Evolutionary conservation across 1,284 basidiomycete species (phyloP).

Genomic region (Testicularia cyperi): DNA sequence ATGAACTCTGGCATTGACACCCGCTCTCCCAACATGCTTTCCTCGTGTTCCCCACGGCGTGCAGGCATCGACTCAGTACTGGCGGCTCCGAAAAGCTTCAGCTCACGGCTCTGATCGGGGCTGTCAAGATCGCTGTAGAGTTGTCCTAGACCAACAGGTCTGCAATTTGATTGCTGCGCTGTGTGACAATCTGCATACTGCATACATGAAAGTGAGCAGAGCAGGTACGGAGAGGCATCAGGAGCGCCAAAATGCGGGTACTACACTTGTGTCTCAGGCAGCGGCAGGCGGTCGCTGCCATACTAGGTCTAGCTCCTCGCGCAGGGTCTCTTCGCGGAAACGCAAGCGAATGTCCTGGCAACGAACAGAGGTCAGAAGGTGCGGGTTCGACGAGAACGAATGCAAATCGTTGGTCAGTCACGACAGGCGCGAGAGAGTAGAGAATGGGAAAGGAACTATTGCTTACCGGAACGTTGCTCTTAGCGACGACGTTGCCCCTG

Average conservation of each 20-base stretch:
- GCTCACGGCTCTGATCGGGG: slow-evolving; percentile 83
- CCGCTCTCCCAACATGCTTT: too few relatives aligned
- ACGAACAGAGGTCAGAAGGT: too few relatives aligned
- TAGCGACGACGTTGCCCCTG: slow-evolving; percentile 52
- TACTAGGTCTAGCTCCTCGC: slow-evolving; percentile 69
- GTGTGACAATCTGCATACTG: too few relatives aligned
- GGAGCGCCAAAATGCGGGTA: too few relatives aligned
- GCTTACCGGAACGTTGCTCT: slow-evolving; percentile 79
- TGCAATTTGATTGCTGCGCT: background rate
- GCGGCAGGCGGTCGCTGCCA: slow-evolving; percentile 26
- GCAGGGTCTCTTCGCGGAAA: slow-evolving; percentile 83
- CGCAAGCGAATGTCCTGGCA: slow-evolving; percentile 74
- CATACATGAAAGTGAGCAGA: too few relatives aligned
- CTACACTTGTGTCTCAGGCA: too few relatives aligned
- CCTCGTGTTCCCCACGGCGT: too few relatives aligned
- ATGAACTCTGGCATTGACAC: too few relatives aligned
- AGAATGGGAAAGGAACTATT: background rate
- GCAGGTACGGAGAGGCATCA: too few relatives aligned
- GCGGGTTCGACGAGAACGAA: too few relatives aligned
- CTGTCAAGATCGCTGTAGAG: slow-evolving; percentile 91
- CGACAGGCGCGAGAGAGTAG: background rate
- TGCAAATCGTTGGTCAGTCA: background rate
- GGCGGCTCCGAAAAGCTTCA: slow-evolving; percentile 95
- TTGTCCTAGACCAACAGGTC: slow-evolving; percentile 47
- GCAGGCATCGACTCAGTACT: slow-evolving; percentile 83